Evolutionary conservation across 2,329 filamentous ascomycete genomes (phyloP).

Genomic region (Trichophyton simii): DNA sequence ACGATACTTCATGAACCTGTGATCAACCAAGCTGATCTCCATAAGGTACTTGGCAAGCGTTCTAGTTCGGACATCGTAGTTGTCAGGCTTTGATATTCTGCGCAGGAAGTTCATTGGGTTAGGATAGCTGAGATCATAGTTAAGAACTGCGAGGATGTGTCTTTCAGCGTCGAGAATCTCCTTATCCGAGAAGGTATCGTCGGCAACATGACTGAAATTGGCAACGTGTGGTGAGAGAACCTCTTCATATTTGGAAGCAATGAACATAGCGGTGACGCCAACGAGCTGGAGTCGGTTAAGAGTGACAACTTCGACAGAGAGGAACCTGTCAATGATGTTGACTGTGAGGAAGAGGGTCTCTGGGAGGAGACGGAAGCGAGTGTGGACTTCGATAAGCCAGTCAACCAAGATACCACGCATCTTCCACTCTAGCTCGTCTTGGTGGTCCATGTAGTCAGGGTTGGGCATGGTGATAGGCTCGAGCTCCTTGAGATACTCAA

Average conservation of each 20-base stretch:
- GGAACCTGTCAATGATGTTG: constrained; percentile 95
- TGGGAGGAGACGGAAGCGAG: constrained; percentile 76
- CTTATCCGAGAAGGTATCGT: constrained; percentile 87
- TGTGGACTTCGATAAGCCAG: constrained; percentile 93
- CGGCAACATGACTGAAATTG: constrained; percentile 94
- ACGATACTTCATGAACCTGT: constrained; percentile 80
- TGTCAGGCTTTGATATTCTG: constrained; percentile 96
- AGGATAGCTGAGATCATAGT: constrained; percentile 96
- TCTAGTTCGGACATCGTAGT: constrained; percentile 96
- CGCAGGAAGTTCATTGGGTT: constrained; percentile 99
- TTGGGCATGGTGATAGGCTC: constrained; percentile 70
- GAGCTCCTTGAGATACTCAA: constrained; percentile 74
- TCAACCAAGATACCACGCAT: constrained; percentile 97
- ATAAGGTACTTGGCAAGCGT: constrained; percentile 96
- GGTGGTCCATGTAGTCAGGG: constrained; percentile 89
- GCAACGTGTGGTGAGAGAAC: constrained; percentile 91
- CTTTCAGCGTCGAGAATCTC: constrained; percentile 97
- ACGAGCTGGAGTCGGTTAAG: constrained; percentile 97
- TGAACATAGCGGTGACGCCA: constrained; percentile 86
- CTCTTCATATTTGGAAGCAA: constrained; percentile 96
- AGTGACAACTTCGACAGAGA: constrained; percentile 87
- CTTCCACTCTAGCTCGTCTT: constrained; percentile 94
- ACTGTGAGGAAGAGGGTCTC: constrained; percentile 91
- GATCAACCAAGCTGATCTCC: constrained; percentile 90
- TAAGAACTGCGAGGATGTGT: constrained; percentile 76